Base-by-base conservation (phyloP, 257 asterid genomes). In the Petunia axillaris region DNA sequence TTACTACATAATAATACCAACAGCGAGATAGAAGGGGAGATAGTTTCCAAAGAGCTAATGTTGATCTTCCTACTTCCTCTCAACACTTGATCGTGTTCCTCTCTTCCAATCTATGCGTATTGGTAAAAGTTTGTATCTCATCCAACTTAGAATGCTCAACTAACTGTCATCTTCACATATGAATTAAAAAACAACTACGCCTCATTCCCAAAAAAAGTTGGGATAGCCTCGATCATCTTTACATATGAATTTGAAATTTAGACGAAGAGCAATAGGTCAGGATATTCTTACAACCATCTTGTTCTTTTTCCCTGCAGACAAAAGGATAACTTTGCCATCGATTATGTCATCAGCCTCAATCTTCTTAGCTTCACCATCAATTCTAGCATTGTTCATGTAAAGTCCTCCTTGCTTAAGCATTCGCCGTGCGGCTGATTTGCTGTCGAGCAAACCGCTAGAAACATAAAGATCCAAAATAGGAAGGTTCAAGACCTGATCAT, bases 271-370 rank as follows among this genome's bases (percentile, higher is more conserved):
- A 35, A 25, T 9, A 65, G 36, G 16, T 78, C 86, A 92, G 36
- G 98, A 85, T 77, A 93, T 76, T 80, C 98, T 92, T 82, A 95
- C 97, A 70, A 95, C 86, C 97, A 95, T 91, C 89, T 91, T 95
- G 80, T 91, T 95, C 93, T 95, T 95, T 93, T 93, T 95, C 84
- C 98, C 98, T 0, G 98, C 96, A 15, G 98, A 92, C 74, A 95
- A 80, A 86, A 95, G 97, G 37, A 95, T 81, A 77, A 93, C 88
- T 77, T 87, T 93, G 7, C 96, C 95, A 77, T 90, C 98, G 15
- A 95, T 85, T 80, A 95, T 91, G 84, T 95, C 98, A 82, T 80
- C 87, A 36, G 84, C 82, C 86, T 95, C 98, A 75, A 93, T 90
- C 88, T 80, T 95, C 89, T 91, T 93, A 16, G 84, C 92, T 84